Base-by-base conservation (phyloP, 768 basidiomycete species). In the Lentinus tigrinus region DNA sequence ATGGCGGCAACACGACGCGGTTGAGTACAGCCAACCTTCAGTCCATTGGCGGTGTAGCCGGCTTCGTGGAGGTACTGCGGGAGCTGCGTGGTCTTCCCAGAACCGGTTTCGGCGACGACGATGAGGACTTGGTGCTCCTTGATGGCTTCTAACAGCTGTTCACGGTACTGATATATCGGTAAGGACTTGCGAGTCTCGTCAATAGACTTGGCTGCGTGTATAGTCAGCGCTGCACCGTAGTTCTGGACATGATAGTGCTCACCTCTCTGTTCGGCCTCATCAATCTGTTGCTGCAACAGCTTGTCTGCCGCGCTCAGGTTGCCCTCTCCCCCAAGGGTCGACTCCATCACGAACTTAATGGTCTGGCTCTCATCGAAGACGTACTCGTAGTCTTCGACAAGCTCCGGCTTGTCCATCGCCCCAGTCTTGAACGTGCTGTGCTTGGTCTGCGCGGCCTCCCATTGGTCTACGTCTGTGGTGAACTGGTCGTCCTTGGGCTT, bases 31-130 rank as follows among this genome's bases (percentile, higher is more conserved):
- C 93, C 94, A 28, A 99, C 80, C 71, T 94, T 97, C 69, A 84
- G 79, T 16, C 97, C 97, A 64, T 83, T 81, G 9, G 85, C 82
- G 3, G 93, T 95, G 74, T 91, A 99, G 7, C 97, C 97, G 4
- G 95, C 95, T 77, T 99, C 97, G 69, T 98, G 93, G 3, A 99
- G 85, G 71, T 98, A 99, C 70, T 99, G 97, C 0, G 97, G 96
- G 3, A 99, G 79, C 71, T 99, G 97, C 0, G 97, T 99, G 1
- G 97, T 99, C 76, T 99, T 99, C 36, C 97, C 97, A 2, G 97
- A 98, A 23, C 97, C 97, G 0, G 97, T 98, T 75, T 99, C 97
- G 11, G 96, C 97, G 49, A 97, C 95, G 47, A 99, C 94, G 56
- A 99, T 95, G 63, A 99, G 85, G 19, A 98, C 91, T 67, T 98